phyloP scores from a whole-genome alignment of 2,329 filamentous ascomycete genomes.

The Monilinia laxa region DNA sequence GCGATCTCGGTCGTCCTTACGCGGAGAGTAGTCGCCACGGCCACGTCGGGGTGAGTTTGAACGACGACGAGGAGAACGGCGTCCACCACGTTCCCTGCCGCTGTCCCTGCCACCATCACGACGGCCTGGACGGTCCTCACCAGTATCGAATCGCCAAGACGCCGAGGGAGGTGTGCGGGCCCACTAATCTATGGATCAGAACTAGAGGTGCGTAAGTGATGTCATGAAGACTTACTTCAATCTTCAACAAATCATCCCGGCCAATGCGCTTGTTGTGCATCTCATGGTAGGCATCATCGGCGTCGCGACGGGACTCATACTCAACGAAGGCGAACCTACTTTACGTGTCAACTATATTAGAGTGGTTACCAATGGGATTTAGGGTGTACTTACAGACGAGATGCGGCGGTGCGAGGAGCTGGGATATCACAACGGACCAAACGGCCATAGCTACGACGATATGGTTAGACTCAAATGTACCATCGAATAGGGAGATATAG shows the following conservation, averaged over 20 bases:
- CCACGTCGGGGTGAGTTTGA: conserved; percentile 77
- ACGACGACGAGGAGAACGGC: conserved; percentile 65
- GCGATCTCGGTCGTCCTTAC: conserved; percentile 83
- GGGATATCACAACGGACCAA: conserved; percentile 98
- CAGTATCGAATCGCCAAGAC: conserved; percentile 97
- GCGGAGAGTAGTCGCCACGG: conserved; percentile 75
- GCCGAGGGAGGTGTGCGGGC: conserved; percentile 96
- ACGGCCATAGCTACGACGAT: conserved; percentile 76
- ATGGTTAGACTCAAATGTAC: conserved; percentile 34
- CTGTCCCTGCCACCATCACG: conserved; percentile 45
- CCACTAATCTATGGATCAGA: conserved; percentile 64
- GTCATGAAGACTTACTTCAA: conserved; percentile 68
- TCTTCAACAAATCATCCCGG: conserved; percentile 86
- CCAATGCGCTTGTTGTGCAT: conserved; percentile 99
- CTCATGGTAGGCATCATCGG: conserved; percentile 98
- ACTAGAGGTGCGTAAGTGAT: not conserved
- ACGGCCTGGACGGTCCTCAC: conserved; percentile 64
- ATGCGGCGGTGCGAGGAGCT: conserved; percentile 87
- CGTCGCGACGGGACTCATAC: conserved; percentile 97
- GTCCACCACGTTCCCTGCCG: conserved; percentile 37
- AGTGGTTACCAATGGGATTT: conserved; percentile 32
- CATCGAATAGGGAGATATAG: conserved; percentile 30
- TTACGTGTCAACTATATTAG: conserved; percentile 42
- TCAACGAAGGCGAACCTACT: conserved; percentile 94
- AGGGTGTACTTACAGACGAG: conserved; percentile 76